Base-by-base conservation (phyloP, 2,329 filamentous ascomycete species). In the Pseudocercospora musae region DNA sequence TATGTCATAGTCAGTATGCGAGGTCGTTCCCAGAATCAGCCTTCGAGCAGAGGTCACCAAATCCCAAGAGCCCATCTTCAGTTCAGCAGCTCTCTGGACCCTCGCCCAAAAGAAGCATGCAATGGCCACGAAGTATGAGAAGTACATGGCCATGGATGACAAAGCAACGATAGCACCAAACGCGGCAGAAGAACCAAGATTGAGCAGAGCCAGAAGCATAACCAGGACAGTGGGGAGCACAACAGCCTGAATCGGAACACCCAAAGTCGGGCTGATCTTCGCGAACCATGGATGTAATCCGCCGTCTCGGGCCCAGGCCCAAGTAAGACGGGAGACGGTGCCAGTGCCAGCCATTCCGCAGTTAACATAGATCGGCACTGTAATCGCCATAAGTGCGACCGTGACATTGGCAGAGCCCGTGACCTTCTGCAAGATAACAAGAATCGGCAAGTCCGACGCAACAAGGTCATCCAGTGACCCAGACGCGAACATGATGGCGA, bases 121-220 rank as follows among this genome's bases (percentile, higher is more conserved):
- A 57, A 77, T 76, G 23, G 71, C 71, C 56, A 75, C 66, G 29
- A 77, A 74, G 60, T 78, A 78, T 6, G 80, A 74, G 3, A 71
- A 70, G 46, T 81, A 70, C 18, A 77, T 69, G 2, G 78, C 75
- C 29, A 69, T 73, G 4, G 75, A 71, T 5, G 70, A 73, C 15
- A 80, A 72, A 2, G 78, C 74, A 25, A 79, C 73, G 31, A 79
- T 77, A 31, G 76, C 76, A 59, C 76, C 74, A 46, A 81, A 73
- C n/a, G 76, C 78, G 8, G 76, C 75, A 25, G 76, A 77, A 20
- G 71, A 71, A 37, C 73, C 75, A 37, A 77, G 68, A 59, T 76
- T 76, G 57, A 77, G 75, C 23, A 76, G 67, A 6, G 71, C 71
- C 3, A 77, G 69, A 23, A 76, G 64, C 11, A 63, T 63, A 46